A percentile compares a stretch with the other conserved stretches of the same genome.
phyloP scores from a whole-genome alignment of 2,329 filamentous ascomycete species.

The Ceratocystiopsis brevicomis region DNA sequence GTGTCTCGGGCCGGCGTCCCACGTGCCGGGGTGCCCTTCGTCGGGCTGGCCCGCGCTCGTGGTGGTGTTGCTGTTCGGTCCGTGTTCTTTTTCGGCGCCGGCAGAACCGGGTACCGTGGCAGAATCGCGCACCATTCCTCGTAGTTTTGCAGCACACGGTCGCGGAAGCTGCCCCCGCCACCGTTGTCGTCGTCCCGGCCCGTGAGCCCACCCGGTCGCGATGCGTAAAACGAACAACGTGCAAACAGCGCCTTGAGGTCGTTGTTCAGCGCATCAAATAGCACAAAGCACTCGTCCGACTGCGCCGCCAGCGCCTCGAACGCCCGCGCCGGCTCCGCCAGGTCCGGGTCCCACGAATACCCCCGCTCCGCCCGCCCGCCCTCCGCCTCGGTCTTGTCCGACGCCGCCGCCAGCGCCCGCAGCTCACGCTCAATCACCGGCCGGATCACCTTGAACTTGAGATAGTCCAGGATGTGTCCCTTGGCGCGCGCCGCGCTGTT shows the following conservation, averaged over 20 bases:
- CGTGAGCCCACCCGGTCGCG: neutral
- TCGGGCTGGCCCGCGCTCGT: neutral
- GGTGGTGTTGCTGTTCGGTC: neutral
- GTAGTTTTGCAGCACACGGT: slow-evolving; percentile 19
- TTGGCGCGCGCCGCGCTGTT: slow-evolving; percentile 9
- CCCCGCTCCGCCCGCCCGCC: neutral
- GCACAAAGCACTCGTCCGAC: slow-evolving; percentile 13
- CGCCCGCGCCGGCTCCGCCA: slow-evolving; percentile 16
- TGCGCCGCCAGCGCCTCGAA: slow-evolving; percentile 15
- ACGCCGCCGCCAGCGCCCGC: slow-evolving; percentile 11
- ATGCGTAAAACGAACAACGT: neutral
- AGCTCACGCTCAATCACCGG: slow-evolving; percentile 21
- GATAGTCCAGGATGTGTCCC: slow-evolving; percentile 40
- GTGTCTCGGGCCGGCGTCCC: too few species aligned
- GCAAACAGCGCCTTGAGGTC: slow-evolving; percentile 15
- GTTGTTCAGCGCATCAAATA: slow-evolving; percentile 17
- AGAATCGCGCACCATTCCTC: slow-evolving; percentile 24
- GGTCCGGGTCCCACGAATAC: slow-evolving; percentile 19
- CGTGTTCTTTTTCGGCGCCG: neutral
- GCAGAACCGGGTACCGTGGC: slow-evolving; percentile 12
- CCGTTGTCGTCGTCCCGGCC: slow-evolving; percentile 4
- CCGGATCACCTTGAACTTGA: slow-evolving; percentile 36
- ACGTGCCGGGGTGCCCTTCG: too few species aligned
- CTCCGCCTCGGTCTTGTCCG: slow-evolving; percentile 1
- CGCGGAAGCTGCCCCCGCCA: slow-evolving; percentile 2